Evolutionary conservation across 176 grass and related monocot species (phyloP).

Genomic region (Oryza meyeriana): DNA sequence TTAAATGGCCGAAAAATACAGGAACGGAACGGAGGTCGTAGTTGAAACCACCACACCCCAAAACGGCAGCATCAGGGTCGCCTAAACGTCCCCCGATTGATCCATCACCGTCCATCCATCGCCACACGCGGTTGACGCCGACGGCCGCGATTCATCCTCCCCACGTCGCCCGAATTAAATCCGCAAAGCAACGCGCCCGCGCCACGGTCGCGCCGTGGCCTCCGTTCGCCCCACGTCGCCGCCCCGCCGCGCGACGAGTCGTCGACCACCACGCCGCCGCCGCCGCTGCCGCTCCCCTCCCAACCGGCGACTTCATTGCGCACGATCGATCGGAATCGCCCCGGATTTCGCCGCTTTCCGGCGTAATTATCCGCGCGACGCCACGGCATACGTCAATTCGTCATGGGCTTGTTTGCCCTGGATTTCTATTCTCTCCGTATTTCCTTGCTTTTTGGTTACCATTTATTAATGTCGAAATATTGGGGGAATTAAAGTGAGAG

Average conservation of each 20-base stretch:
- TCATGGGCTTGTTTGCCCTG: neutral
- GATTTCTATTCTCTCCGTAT: no score
- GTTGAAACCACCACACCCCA: neutral
- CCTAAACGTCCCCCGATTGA: constrained; percentile 31
- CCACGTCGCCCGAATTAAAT: constrained; percentile 18
- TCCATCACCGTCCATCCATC: neutral
- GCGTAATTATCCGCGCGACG: neutral
- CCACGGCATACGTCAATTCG: neutral
- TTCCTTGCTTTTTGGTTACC: no score
- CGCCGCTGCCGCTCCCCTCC: neutral
- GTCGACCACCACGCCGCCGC: no score
- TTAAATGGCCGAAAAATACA: constrained; percentile 11
- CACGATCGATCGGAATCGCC: neutral
- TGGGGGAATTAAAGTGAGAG: neutral
- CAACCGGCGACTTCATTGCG: constrained; percentile 42
- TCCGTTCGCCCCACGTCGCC: constrained; percentile 36
- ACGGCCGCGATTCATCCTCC: neutral
- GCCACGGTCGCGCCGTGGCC: constrained; percentile 39
- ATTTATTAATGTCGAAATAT: neutral
- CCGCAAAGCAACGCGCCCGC: neutral
- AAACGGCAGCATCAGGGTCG: neutral
- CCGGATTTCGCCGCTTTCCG: constrained; percentile 22
- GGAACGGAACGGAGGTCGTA: neutral
- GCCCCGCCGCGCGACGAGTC: neutral
- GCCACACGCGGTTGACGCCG: neutral